Base-by-base conservation (phyloP, 805 yeast genomes). In the Priceomyces melissophilus region DNA sequence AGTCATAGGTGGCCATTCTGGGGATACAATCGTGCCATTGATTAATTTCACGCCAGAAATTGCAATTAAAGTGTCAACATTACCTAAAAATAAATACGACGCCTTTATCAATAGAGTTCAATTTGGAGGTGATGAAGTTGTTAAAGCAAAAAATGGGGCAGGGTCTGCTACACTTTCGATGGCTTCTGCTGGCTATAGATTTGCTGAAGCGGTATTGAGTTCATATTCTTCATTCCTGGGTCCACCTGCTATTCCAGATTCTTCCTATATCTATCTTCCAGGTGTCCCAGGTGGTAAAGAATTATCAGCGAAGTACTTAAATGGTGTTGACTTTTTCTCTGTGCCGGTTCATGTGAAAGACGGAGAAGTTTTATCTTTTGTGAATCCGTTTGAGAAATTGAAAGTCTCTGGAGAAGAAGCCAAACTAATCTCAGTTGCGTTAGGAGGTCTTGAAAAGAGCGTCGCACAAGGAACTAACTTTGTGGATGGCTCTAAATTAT, bases 151-250 rank as follows among this genome's bases (percentile, higher is more conserved):
- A 73, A 84, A 87, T 55, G 97, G 97, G 49, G 82, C 82, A 39
- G 97, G 97, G 31, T 87, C 96, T 37, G 97, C 97, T 42, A 90
- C 98, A 29, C 75, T 90, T 51, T 86, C 96, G 25, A 91, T 90
- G 97, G 97, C 97, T 8, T 84, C 82, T 55, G 96, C 96, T 28
- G 96, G 95, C 28, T 87, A 78, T 72, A 76, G 82, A 52, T 84
- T 88, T 61, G 85, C 89, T 25, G 82, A 78, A 48, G 58, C 71
- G 52, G 64, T 69, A 43, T 58, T 69, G 52, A 56, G 56, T 47
- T 69, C 74, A 2, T 44, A 55, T 36, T 38, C 49, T 4, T 29
- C 50, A 13, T 5, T n/a, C n/a, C 35, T 14, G 13, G 35, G 35
- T 32, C 27, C 43, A 6, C 16, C 43, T 12, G 39, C 23, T 13